Conservation (phyloP, 345 rosid species). For the Gossypium anomalum region DNA sequence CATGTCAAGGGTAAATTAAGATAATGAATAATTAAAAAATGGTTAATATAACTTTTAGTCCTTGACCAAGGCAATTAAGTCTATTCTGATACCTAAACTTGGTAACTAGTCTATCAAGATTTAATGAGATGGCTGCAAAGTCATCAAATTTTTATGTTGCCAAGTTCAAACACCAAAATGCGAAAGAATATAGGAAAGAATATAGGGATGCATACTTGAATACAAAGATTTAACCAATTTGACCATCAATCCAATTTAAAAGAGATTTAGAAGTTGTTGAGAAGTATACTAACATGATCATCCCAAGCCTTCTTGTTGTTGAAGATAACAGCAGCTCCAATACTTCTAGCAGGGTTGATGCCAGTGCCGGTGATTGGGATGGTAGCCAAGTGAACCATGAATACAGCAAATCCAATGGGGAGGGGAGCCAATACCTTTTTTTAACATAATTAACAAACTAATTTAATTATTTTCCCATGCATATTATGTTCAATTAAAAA, state of each 20-base stretch:
- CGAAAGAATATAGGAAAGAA: no score
- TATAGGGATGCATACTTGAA: no score
- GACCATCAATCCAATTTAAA: not conserved
- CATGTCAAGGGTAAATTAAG: not conserved
- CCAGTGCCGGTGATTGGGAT: conserved; percentile 88
- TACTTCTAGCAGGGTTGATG: conserved; percentile 84
- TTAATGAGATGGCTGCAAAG: no score
- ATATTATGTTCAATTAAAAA: not conserved
- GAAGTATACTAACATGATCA: conserved; percentile 47
- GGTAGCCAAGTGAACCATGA: conserved; percentile 92
- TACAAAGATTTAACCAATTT: not conserved
- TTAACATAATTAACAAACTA: not conserved
- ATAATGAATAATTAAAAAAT: no score
- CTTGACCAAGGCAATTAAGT: no score
- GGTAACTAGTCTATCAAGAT: no score
- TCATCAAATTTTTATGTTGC: no score
- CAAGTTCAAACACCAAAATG: no score
- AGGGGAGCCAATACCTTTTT: conserved; percentile 79
- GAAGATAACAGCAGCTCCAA: conserved; percentile 75
- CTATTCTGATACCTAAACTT: no score
- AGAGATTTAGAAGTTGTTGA: not conserved
- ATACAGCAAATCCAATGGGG: conserved; percentile 86
- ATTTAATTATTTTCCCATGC: not conserved
- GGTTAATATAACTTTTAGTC: no score
- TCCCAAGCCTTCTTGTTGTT: conserved; percentile 60